phyloP scores from a whole-genome alignment of 177 flowering plant species.

The Vitis hybrid region DNA sequence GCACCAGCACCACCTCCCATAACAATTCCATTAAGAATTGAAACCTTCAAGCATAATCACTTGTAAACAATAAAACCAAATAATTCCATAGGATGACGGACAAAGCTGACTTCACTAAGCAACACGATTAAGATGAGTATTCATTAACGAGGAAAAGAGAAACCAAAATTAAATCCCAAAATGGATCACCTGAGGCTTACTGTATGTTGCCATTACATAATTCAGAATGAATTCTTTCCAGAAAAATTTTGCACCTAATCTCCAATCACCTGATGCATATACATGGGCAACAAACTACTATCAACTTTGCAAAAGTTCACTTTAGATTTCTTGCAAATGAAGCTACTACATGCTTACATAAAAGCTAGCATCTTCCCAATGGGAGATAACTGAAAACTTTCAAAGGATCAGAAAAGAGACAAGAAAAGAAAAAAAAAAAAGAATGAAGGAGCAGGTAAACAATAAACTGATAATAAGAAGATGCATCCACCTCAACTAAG shows the following conservation, averaged over 20 bases:
- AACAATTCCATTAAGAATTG: conserved; percentile 88
- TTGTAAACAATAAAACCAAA: conserved; percentile 6
- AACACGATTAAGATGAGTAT: neutral
- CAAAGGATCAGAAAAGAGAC: neutral
- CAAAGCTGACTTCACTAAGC: neutral
- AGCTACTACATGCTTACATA: conserved; percentile 3
- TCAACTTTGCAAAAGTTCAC: neutral
- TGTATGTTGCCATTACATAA: conserved; percentile 76
- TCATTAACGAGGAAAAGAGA: neutral
- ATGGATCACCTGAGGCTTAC: conserved; percentile 52
- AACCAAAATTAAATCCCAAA: neutral
- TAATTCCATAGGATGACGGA: neutral
- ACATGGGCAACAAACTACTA: conserved; percentile 7
- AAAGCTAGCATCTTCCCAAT: neutral
- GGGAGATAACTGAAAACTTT: neutral
- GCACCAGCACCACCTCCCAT: conserved; percentile 97
- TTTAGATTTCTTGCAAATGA: neutral
- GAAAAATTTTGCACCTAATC: conserved; percentile 60
- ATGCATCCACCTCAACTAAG: conserved; percentile 3
- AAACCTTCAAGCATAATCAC: conserved; percentile 53
- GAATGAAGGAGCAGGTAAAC: neutral
- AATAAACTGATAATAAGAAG: neutral
- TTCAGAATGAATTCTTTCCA: conserved; percentile 60
- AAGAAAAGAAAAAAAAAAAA: neutral
- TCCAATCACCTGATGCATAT: conserved; percentile 65